Evolutionary conservation across 2,329 filamentous ascomycete species (phyloP).

Genomic region (Trichophyton verrucosum): DNA sequence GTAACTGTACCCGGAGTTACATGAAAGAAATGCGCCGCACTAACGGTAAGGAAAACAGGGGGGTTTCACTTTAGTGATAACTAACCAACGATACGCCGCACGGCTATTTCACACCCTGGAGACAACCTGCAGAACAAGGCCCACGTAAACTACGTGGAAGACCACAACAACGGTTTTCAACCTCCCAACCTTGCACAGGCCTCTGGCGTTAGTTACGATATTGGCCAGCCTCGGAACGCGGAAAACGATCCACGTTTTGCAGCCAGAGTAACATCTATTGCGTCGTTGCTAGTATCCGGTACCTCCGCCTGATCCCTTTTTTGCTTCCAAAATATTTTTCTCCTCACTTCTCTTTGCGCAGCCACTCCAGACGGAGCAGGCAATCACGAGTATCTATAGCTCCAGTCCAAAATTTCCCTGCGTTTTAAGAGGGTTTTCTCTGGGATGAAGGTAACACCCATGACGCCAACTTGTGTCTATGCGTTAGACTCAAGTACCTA

Average conservation of each 20-base stretch:
- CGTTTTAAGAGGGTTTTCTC: not conserved
- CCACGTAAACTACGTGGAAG: not conserved
- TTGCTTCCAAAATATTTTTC: not conserved
- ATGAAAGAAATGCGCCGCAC: not conserved
- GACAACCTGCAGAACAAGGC: not conserved
- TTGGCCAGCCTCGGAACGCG: not conserved
- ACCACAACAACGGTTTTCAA: not conserved
- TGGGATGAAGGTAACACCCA: not conserved
- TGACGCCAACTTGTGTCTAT: not conserved
- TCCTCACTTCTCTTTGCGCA: not conserved
- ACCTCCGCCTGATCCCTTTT: not conserved
- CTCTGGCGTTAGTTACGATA: not conserved
- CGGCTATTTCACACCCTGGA: not conserved
- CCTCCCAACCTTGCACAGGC: not conserved
- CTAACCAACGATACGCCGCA: not conserved
- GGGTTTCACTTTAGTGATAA: not conserved
- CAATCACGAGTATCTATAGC: not conserved
- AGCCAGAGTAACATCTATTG: not conserved
- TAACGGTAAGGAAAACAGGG: not conserved
- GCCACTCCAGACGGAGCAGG: not conserved
- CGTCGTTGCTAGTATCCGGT: not conserved
- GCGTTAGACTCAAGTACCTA: not conserved
- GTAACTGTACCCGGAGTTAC: not conserved
- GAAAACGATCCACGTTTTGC: constrained; percentile 1
- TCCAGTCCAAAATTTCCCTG: not conserved